Evolutionary conservation across 305 asterid genomes (phyloP), one percentile per base, ranked within the genome.

Genomic region (Ilex paraguariensis): DNA sequence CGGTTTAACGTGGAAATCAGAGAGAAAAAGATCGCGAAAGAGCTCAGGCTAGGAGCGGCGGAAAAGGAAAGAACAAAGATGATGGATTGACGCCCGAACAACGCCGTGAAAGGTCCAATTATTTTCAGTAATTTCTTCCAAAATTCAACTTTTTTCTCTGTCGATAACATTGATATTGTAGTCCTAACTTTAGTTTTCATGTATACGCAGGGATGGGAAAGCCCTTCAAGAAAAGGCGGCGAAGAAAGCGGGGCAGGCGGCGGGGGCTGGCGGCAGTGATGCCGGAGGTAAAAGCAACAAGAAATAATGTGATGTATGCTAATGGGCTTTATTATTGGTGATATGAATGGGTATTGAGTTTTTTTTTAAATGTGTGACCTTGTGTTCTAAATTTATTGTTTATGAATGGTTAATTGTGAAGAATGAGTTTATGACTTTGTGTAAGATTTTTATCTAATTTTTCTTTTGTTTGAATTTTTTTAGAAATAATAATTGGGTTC

Each of bases 31-130:
- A 90, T 65, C 77, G 97, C 75, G 97, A 90, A 77, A 85, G 95
- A 77, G 83, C 89, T 54, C 85, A 94, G 36, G 12, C 0, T 52
- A 59, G 64, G 13, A 79, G 69, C 56, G 83, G 82, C 72, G 76
- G 70, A 21, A 87, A 87, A 81, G 14, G 50, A 45, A 45, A 45
- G 50, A 45, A 0, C 15, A 78, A 76, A 56, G 95, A 87, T 61
- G 95, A 90, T 66, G 95, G 94, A 30, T 79, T 85, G 87, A 90
- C 97, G 63, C 95, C 91, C 8, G 95, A 87, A 66, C 97, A 87
- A 67, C 97, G 95, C 69, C 97, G 95, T 12, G 95, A 88, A 71
- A 86, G 96, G 96, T 88, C 50, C 50, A 13, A 45, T 45, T 45
- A 21, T 21, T 21, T 21, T 21, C 28, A 21, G 28, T 21, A 21